Evolutionary conservation across 2,329 filamentous ascomycete species (phyloP).

Genomic region (Ceratocystis lukuohia): DNA sequence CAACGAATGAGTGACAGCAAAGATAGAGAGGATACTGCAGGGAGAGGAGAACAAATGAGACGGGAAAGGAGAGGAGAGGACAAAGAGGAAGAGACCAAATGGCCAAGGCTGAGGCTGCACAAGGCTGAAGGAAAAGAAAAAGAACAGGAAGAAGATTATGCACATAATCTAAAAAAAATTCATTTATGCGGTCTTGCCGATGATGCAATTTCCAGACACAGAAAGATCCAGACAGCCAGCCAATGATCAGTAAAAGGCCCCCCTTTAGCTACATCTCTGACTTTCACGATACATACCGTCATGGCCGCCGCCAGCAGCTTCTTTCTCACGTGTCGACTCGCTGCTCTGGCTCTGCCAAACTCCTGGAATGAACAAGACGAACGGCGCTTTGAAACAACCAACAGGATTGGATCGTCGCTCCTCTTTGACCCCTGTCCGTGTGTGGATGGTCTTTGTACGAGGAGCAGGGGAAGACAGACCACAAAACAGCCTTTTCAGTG

Average conservation of each 20-base stretch:
- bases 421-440: not conserved
- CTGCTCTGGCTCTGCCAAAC: too few relatives aligned
- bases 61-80: not conserved
- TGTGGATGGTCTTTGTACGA: not conserved
- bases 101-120: too few relatives aligned
- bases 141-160: too few relatives aligned
- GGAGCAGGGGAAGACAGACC: not conserved
- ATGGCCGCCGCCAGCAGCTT: too few relatives aligned
- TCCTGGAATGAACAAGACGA: not conserved
- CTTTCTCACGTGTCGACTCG: too few relatives aligned
- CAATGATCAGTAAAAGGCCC: not conserved
- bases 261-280: not conserved
- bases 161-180: not conserved
- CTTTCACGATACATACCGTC: not conserved
- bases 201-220: conserved; percentile 6
- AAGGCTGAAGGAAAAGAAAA: too few relatives aligned
- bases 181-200: conserved; percentile 2
- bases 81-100: not conserved
- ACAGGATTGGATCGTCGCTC: not conserved
- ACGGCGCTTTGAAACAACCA: not conserved
- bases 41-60: not conserved
- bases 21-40: not conserved
- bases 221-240: not conserved
- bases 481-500: not conserved
- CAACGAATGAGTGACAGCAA: not conserved